These are phyloP conservation scores for Aspergillus ruber DNA, from an alignment of 2,329 filamentous ascomycete genomes.

Conservation along the genomic window DNA sequence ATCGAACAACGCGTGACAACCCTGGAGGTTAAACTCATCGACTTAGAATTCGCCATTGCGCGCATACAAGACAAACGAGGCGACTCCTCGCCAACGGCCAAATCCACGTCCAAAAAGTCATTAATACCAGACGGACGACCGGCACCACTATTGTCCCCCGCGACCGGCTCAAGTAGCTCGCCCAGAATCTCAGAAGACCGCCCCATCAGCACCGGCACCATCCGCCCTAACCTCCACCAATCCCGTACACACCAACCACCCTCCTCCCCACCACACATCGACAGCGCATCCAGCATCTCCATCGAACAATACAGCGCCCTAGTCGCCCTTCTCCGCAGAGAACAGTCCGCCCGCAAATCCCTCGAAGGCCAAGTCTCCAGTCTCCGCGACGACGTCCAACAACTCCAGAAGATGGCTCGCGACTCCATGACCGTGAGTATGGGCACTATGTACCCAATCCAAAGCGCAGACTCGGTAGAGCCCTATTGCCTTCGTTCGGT, in stretches of 20 bases:
- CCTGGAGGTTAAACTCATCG: slow-evolving; percentile 46
- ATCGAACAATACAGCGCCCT: slow-evolving; percentile 44
- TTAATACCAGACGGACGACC: slow-evolving; percentile 8
- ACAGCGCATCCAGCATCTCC: slow-evolving; percentile 30
- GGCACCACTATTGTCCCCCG: background rate
- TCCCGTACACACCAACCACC: slow-evolving; percentile 18
- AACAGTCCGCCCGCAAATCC: slow-evolving; percentile 40
- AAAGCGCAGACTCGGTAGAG: slow-evolving; percentile 25
- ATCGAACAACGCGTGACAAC: slow-evolving; percentile 44
- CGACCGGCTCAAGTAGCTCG: slow-evolving; percentile 7
- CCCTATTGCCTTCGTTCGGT: slow-evolving; percentile 23
- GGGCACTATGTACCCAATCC: slow-evolving; percentile 28
- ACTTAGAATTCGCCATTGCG: slow-evolving; percentile 45
- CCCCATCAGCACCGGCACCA: slow-evolving; percentile 25
- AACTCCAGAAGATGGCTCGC: slow-evolving; percentile 26
- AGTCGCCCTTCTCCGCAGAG: slow-evolving; percentile 40
- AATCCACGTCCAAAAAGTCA: slow-evolving; percentile 10
- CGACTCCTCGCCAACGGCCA: slow-evolving; percentile 11
- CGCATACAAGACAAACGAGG: slow-evolving; percentile 37
- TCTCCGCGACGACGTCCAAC: slow-evolving; percentile 36
- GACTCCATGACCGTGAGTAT: slow-evolving; percentile 24
- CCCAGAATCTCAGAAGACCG: slow-evolving; percentile 13
- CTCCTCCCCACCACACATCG: slow-evolving; percentile 26
- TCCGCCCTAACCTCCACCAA: slow-evolving; percentile 27
- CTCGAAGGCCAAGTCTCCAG: slow-evolving; percentile 39